Percentiles rank a stretch among this genome's conserved stretches.
These are phyloP conservation scores for Chlorella variabilis DNA, from an alignment of 163 green algal genomes.

Conservation along the genomic window DNA sequence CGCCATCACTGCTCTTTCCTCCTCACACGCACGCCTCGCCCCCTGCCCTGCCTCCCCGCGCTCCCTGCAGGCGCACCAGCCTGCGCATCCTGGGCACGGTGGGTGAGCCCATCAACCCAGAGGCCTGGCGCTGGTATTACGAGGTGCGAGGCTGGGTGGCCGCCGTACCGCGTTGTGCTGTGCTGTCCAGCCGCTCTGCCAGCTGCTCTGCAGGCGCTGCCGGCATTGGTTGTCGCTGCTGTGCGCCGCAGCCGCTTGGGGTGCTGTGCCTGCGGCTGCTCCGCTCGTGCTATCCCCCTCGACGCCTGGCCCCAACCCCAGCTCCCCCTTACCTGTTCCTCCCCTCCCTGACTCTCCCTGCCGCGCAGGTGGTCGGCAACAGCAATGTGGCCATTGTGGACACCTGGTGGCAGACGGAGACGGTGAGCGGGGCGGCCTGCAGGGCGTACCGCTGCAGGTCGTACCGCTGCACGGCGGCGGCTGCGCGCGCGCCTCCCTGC, in stretches of 20 bases:
- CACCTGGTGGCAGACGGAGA: conserved; percentile 93
- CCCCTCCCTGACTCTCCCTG: background rate
- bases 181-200: background rate
- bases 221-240: no score
- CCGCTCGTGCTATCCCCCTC: background rate
- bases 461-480: no score
- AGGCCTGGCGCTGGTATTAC: conserved; percentile 86
- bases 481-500: no score
- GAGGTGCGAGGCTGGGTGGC: no score
- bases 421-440: no score
- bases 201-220: no score
- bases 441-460: no score
- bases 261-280: background rate
- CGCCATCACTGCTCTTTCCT: no score
- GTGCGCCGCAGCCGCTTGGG: no score
- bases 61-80: conserved; percentile 37
- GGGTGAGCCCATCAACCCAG: conserved; percentile 87
- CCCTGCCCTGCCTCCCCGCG: no score
- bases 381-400: conserved; percentile 79
- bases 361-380: conserved; percentile 66
- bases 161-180: background rate
- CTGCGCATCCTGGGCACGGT: conserved; percentile 80
- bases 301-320: no score
- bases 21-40: no score
- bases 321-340: background rate